phyloP scores from a whole-genome alignment of 1,284 basidiomycete species.

The Cryptococcus sp. region DNA sequence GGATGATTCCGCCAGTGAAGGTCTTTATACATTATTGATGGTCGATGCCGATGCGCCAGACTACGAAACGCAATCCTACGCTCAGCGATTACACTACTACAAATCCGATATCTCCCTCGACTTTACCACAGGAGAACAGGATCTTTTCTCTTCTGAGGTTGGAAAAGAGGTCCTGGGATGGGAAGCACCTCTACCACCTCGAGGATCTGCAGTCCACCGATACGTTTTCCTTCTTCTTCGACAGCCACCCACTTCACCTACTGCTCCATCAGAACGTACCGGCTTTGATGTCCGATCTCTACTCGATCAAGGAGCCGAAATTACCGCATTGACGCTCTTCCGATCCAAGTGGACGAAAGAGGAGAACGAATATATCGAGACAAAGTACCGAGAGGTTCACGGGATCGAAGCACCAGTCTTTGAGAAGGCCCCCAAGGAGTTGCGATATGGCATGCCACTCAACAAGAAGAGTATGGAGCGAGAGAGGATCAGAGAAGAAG shows the following conservation, averaged over 20 bases:
- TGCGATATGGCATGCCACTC: slow-evolving; percentile 37
- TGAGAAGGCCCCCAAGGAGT: slow-evolving; percentile 57
- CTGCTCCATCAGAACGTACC: slow-evolving; percentile 14
- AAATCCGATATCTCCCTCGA: slow-evolving; percentile 80
- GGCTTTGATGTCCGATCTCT: slow-evolving; percentile 29
- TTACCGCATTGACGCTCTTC: slow-evolving; percentile 29
- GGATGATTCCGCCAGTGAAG: slow-evolving; percentile 52
- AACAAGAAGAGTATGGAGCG: slow-evolving; percentile 22
- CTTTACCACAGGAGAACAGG: slow-evolving; percentile 52
- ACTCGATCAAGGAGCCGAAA: slow-evolving; percentile 6
- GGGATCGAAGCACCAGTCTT: slow-evolving; percentile 59
- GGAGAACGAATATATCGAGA: slow-evolving; percentile 26
- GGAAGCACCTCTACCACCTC: slow-evolving; percentile 39
- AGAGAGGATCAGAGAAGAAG: slow-evolving; percentile 24
- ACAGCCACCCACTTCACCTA: slow-evolving; percentile 15
- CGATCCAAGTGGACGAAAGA: slow-evolving; percentile 32
- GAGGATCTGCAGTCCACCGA: slow-evolving; percentile 35
- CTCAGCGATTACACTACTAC: slow-evolving; percentile 79
- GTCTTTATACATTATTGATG: slow-evolving; percentile 80
- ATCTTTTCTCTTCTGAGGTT: slow-evolving; percentile 32
- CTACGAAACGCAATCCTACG: slow-evolving; percentile 60
- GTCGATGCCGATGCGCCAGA: slow-evolving; percentile 85
- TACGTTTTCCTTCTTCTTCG: slow-evolving; percentile 33
- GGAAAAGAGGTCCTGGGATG: slow-evolving; percentile 33
- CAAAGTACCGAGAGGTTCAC: slow-evolving; percentile 19